Percentiles rank a stretch among this genome's conserved stretches.
Evolutionary conservation across 495 filamentous ascomycete species (phyloP).

Genomic region (Aspergillus carlsbadensis): DNA sequence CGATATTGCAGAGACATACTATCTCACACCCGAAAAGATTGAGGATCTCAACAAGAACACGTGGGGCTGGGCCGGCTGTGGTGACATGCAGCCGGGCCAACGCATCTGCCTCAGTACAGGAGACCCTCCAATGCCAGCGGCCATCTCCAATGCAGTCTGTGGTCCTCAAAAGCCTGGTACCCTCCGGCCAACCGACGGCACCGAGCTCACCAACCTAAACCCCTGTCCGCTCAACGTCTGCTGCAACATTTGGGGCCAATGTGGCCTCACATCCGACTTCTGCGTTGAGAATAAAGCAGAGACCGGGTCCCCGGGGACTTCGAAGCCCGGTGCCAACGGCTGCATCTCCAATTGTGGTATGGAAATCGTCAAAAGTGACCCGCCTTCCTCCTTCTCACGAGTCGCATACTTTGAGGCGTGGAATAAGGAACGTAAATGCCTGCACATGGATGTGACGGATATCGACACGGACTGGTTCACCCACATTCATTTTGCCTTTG

Average conservation of each 20-base stretch:
- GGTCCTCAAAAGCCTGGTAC: slow-evolving; percentile 32
- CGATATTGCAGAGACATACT: not conserved
- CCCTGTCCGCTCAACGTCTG: slow-evolving; percentile 27
- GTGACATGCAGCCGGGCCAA: not conserved
- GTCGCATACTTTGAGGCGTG: too few relatives aligned
- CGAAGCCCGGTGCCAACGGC: slow-evolving; percentile 28
- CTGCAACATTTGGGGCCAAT: slow-evolving; percentile 41
- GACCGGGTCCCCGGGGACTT: slow-evolving; percentile 37
- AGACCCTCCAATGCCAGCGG: not conserved
- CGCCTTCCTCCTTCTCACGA: too few relatives aligned
- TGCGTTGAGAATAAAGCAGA: slow-evolving; percentile 27
- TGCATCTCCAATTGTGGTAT: slow-evolving; percentile 51
- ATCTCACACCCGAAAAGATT: not conserved
- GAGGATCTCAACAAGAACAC: not conserved
- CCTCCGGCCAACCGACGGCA: not conserved
- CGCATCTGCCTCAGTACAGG: not conserved
- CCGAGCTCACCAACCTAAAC: slow-evolving; percentile 14
- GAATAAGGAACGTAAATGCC: not conserved
- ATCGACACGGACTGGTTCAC: slow-evolving; percentile 31
- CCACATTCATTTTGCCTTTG: slow-evolving; percentile 49
- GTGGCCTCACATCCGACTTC: slow-evolving; percentile 35
- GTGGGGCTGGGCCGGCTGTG: not conserved
- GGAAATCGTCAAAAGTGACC: slow-evolving; percentile 17
- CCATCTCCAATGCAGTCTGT: not conserved
- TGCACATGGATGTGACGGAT: not conserved